Conservation (phyloP, 176 grass and related monocot species). For the Aegilops umbellulata region DNA sequence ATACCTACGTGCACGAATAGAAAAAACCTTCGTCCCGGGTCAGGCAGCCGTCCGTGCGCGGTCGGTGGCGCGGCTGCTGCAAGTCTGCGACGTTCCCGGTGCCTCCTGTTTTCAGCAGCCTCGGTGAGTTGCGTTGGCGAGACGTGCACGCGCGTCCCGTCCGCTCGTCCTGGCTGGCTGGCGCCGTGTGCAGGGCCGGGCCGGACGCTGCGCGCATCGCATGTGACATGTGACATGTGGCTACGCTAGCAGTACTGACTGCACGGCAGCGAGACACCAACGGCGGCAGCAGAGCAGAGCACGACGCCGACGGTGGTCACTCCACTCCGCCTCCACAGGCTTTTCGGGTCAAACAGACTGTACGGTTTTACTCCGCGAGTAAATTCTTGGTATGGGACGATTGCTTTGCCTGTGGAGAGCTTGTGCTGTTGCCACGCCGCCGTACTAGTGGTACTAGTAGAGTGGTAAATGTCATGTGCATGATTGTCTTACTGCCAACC, state of each 20-base stretch:
- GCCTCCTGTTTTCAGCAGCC: not conserved
- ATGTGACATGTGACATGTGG: not conserved
- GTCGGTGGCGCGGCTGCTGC: not conserved
- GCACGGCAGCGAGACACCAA: not conserved
- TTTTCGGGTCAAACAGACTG: not conserved
- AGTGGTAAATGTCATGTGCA: not conserved
- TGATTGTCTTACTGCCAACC: not conserved
- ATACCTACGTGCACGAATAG: not conserved
- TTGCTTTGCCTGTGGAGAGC: not conserved
- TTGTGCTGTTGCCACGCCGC: not conserved
- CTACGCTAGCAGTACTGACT: not conserved
- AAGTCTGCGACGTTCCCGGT: not conserved
- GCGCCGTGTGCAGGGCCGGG: too few species aligned
- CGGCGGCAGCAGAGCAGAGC: not conserved
- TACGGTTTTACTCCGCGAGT: not conserved
- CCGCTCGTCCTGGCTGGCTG: not conserved
- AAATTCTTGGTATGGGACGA: not conserved
- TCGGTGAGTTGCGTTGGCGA: too few species aligned
- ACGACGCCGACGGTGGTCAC: conserved; percentile 10
- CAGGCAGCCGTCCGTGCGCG: too few species aligned
- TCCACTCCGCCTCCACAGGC: not conserved
- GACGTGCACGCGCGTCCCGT: too few species aligned
- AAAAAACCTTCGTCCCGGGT: too few species aligned
- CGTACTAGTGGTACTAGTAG: not conserved
- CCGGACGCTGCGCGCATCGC: not conserved